Base-by-base conservation (phyloP, 2,329 filamentous ascomycete genomes). In the Colletotrichum liaoningense region DNA sequence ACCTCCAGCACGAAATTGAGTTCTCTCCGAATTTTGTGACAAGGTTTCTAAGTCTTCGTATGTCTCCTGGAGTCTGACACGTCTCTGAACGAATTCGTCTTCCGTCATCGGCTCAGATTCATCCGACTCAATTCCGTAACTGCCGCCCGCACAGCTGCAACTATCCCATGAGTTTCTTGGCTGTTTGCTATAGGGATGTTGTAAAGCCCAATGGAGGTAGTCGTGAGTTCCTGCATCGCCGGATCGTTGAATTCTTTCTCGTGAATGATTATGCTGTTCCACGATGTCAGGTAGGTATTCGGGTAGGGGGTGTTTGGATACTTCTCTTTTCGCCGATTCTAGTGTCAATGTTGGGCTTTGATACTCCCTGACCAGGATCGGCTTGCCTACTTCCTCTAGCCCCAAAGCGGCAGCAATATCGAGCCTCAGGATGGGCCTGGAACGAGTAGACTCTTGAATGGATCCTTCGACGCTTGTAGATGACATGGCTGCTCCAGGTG, bases 161-260 rank as follows among this genome's bases (percentile, higher is more conserved):
- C 56, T 28, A 8, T 67, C 69, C 24, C n/a, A 63, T 5, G 16
- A 22, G 30, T 24, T 5, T 12, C 9, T 16, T 7, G 69, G 69
- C 8, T 46, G 64, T 19, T 58, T 24, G 28, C 24, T 42, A 30
- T 7, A 30, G 30, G 30, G 12, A 54, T 69, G 66, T 9, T 64
- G n/a, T 35, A 52, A 24, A 5, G 38, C 35, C 66, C 70, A 73
- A 28, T 70, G 66, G 11, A 73, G 59, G 14, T 60, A 73, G 28
- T 70, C 70, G 8, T 69, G 60, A 4, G 22, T 9, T 4, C 59
- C 59, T 3, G 54, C 42, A 7, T 73, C 54, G 16, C 70, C 70
- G 3, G 70, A 70, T 9, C 42, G 65, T 22, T 73, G 58, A 26
- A 73, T 1, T 4, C 24, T 38, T 35, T 57, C 28, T 38, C 60